Evolutionary conservation across 1,284 basidiomycete genomes (phyloP).

Genomic region (Somion occarium): DNA sequence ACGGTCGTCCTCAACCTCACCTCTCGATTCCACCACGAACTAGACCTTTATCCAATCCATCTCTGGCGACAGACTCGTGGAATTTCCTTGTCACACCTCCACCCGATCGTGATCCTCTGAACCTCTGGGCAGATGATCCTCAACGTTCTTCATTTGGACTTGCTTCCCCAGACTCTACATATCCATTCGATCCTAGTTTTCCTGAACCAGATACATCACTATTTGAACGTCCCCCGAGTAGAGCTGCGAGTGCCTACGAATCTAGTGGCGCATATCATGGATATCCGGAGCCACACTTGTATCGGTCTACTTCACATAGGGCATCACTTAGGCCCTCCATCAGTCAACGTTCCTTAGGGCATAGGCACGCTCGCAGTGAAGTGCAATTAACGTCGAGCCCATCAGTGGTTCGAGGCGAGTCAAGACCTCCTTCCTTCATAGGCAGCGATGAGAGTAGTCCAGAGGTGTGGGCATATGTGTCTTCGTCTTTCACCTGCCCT

Average conservation of each 20-base stretch:
- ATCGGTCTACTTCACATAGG: conserved; percentile 44
- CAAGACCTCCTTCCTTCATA: conserved; percentile 25
- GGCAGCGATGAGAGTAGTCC: conserved; percentile 23
- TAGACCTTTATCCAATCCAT: conserved; percentile 27
- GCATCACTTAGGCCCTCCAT: conserved; percentile 26
- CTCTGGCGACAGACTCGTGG: conserved; percentile 22
- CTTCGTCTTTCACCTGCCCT: not conserved
- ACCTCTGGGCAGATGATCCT: conserved; percentile 27
- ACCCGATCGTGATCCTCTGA: conserved; percentile 23
- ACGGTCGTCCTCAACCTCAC: conserved; percentile 31
- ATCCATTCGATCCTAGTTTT: conserved; percentile 20
- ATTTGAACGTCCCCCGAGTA: conserved; percentile 29
- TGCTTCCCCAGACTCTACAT: conserved; percentile 16
- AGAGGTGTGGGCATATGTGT: conserved; percentile 28
- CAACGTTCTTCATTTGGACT: conserved; percentile 15
- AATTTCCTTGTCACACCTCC: conserved; percentile 25
- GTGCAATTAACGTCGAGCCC: conserved; percentile 12
- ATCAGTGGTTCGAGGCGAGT: conserved; percentile 17
- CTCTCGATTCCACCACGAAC: conserved; percentile 36
- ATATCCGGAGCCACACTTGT: conserved; percentile 50
- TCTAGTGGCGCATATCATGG: conserved; percentile 25
- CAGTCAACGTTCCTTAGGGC: conserved; percentile 18
- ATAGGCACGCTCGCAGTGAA: conserved; percentile 43
- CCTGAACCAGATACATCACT: conserved; percentile 20
- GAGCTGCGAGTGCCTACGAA: conserved; percentile 36